Evolutionary conservation across 106 monocot species (phyloP), one percentile per base, ranked within the genome.

Genomic region (Narthecium ossifragum): DNA sequence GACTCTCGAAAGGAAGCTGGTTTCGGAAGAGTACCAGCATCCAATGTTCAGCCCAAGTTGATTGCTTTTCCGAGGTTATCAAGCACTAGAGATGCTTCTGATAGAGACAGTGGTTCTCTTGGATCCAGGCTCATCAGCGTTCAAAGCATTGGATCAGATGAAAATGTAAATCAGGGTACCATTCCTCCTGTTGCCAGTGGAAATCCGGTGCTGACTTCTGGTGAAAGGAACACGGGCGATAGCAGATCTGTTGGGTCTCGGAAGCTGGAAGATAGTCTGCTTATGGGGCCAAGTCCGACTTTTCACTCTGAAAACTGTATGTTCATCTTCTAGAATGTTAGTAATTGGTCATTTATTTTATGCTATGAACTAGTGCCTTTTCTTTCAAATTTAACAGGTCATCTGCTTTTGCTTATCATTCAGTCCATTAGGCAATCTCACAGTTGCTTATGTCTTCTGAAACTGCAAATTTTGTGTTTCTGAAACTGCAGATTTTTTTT

Each of bases 1-100:
- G 88, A 88, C 59, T 78, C 78, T 46, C 73, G 53, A 62, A 88
- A 67, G 50, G 85, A 85, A 37, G 15, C 52, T 63, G 36, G 38
- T 62, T 58, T 43, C 64, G 80, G 60, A 61, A 80, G 71, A 64
- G 37, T 66, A 39, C 26, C 59, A 43, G 36, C 73, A 58, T 77
- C 53, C 37, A 78, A 40, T 37, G 13, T 63, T 26, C 76, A 80
- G 39, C 56, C 77, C 32, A 85, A 57, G 60, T 53, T 70, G 32
- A 46, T 53, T 34, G 76, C 76, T 32, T 50, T 63, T n/a, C 48
- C 73, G 49, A 80, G 77, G 62, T 53, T 68, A 31, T 36, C 62
- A 25, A 70, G 47, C 17, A 62, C 46, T n/a, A 72, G 61, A 22
- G 77, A 77, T 63, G 73, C 77, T 65, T 69, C 72, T 21, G 80